These are phyloP conservation scores for Tulasnella sp. DNA, from an alignment of 768 basidiomycete genomes.

Conservation along the genomic window DNA sequence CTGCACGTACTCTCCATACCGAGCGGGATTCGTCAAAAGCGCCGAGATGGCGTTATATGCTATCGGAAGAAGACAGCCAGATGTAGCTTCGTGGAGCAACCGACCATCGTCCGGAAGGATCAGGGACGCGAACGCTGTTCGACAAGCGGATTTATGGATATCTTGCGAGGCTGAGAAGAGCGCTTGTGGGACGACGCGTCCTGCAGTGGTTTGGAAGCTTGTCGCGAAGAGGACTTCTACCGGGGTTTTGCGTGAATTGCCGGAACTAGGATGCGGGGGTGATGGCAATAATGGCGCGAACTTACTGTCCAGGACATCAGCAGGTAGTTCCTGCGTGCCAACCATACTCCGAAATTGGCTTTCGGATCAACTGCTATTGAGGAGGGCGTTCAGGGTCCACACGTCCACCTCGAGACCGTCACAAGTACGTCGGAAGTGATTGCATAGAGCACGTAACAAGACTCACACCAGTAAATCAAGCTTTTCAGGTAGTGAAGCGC, in stretches of 20 bases:
- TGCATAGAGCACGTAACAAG: too few species aligned
- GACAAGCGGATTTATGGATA: conserved; percentile 27
- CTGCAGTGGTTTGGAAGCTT: background rate
- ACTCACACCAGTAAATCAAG: too few species aligned
- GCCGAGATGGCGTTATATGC: conserved; percentile 20
- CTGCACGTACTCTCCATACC: conserved; percentile 29
- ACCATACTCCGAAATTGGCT: background rate
- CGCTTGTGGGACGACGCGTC: background rate
- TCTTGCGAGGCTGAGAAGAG: background rate
- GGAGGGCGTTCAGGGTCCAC: too few species aligned
- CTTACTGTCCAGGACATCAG: conserved; percentile 12
- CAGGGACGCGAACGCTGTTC: conserved; percentile 27
- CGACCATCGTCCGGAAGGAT: conserved; percentile 26
- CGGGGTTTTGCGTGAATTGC: background rate
- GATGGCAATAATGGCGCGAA: background rate
- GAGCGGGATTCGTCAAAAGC: conserved; percentile 27
- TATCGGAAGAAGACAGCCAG: background rate
- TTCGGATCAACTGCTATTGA: too few species aligned
- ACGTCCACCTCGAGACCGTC: too few species aligned
- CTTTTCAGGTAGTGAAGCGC: too few species aligned
- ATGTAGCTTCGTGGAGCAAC: conserved; percentile 15
- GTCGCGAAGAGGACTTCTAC: background rate
- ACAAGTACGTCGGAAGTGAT: too few species aligned
- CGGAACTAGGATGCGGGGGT: background rate
- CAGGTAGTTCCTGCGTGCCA: conserved; percentile 1